phyloP scores from a whole-genome alignment of 2,329 filamentous ascomycete genomes.

The Colletotrichum simmondsii region DNA sequence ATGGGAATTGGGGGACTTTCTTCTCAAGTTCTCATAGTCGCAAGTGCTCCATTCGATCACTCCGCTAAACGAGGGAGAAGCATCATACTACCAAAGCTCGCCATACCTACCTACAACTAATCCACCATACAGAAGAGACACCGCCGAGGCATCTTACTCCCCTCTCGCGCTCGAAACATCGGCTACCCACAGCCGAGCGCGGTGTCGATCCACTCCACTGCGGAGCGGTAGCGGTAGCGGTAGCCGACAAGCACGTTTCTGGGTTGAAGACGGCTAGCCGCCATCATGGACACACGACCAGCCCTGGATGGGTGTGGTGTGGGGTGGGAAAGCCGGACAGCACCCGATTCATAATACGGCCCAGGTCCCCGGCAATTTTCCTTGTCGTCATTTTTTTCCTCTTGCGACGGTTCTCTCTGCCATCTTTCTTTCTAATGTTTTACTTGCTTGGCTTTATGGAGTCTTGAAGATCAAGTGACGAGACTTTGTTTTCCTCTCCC shows the following conservation, averaged over 20 bases:
- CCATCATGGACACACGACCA: constrained; percentile 24
- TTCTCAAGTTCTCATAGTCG: not conserved
- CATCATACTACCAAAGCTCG: not conserved
- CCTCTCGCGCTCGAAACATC: constrained; percentile 22
- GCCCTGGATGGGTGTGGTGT: constrained; percentile 2
- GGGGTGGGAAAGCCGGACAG: constrained; percentile 18
- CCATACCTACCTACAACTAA: not conserved
- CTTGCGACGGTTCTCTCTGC: not conserved
- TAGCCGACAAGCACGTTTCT: constrained; percentile 16
- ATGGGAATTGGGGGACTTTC: not conserved
- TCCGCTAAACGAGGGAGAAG: not conserved
- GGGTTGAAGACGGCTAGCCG: constrained; percentile 10
- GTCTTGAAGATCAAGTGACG: not conserved
- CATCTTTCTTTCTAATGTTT: constrained; percentile 6
- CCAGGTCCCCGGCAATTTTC: constrained; percentile 15
- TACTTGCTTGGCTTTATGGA: constrained; percentile 3
- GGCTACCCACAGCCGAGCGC: constrained; percentile 28
- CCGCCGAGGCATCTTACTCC: constrained; percentile 22
- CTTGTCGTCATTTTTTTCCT: constrained; percentile 22
- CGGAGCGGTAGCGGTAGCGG: constrained; percentile 15
- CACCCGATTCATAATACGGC: constrained; percentile 24
- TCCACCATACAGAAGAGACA: not conserved
- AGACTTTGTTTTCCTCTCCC: not conserved
- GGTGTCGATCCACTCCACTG: constrained; percentile 33
- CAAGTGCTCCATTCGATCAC: constrained; percentile 14